Evolutionary conservation across 2,329 filamentous ascomycete genomes (phyloP), one percentile per base, ranked within the genome.

Genomic region (Penicillium nordicum): DNA sequence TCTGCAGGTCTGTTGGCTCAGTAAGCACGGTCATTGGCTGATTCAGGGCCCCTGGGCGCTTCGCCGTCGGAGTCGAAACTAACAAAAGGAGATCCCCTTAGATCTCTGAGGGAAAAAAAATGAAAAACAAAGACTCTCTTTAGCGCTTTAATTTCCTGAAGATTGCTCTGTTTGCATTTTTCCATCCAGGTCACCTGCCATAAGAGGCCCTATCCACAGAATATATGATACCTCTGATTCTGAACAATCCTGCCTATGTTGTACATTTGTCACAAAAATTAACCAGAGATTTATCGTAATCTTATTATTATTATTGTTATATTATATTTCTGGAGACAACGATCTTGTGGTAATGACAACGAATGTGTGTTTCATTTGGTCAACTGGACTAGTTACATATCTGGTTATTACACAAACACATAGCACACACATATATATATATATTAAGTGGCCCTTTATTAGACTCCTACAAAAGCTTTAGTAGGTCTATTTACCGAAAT

Each of bases 21-120:
- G 47, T 11, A 34, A 43, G 55, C 53, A 47, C 38, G 14, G 38
- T 37, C 18, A 64, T 64, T 63, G 62, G 63, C 37, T 43, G 18
- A 18, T 12, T 29, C 16, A 34, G 30, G 29, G 11, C 34, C 44
- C 40, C 54, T 57, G 46, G 53, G 62, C 62, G 62, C 62, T 59
- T 57, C 21, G 40, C 30, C 32, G 21, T 41, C 42, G 18, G 49
- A 42, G 27, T 34, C 40, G 29, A 54, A 36, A 50, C 43, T 18
- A 55, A 36, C 12, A 34, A 16, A 36, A 34, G 25, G 3, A 51
- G 8, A 42, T 3, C 21, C 36, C 21, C 29, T 36, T 14, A 4
- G 18, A 44, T 16, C 16, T 34, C 4, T 37, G 18, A n/a, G 32
- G 16, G 25, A 11, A 25, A 42, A 42, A 23, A 42, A 9, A 10